A percentile compares a stretch with the other conserved stretches of the same genome.
Conservation (phyloP, 176 grass and related monocot species). For the Cenchrus purpureus region DNA sequence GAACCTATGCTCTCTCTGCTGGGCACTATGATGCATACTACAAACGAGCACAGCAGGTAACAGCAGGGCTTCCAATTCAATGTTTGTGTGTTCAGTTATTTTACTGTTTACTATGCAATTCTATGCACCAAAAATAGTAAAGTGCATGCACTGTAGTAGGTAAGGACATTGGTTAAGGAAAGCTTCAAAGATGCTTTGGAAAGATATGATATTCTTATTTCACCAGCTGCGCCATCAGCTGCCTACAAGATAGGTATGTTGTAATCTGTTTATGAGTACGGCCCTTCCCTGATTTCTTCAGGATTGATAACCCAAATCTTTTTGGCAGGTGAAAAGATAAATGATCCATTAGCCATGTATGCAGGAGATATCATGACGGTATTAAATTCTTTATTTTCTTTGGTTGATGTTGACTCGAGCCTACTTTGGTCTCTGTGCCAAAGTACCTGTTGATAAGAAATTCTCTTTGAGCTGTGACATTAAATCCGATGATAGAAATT, state of each 20-base stretch:
- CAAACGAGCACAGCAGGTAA: slow-evolving; percentile 93
- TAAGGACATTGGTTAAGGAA: slow-evolving; percentile 91
- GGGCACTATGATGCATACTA: slow-evolving; percentile 98
- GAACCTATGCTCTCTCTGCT: slow-evolving; percentile 92
- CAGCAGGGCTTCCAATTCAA: slow-evolving; percentile 20
- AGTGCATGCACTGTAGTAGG: slow-evolving; percentile 58
- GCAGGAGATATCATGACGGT: slow-evolving; percentile 98
- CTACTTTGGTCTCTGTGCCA: not conserved
- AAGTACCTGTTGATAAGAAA: not conserved
- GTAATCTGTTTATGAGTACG: slow-evolving; percentile 19
- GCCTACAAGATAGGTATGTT: slow-evolving; percentile 89
- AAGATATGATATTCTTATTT: slow-evolving; percentile 78
- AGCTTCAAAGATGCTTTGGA: slow-evolving; percentile 86
- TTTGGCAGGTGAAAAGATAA: slow-evolving; percentile 90
- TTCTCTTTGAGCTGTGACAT: not conserved
- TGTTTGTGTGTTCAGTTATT: slow-evolving; percentile 3
- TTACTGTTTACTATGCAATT: slow-evolving; percentile 18
- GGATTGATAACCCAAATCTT: not conserved
- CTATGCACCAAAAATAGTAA: slow-evolving; percentile 27
- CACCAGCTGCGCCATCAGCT: slow-evolving; percentile 91
- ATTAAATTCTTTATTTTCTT: slow-evolving; percentile 18
- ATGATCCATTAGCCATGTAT: slow-evolving; percentile 95
- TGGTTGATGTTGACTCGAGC: slow-evolving; percentile 16
- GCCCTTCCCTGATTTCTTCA: slow-evolving; percentile 24
- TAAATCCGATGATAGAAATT: not conserved